Evolutionary conservation across 1,284 basidiomycete genomes (phyloP), one percentile per base, ranked within the genome.

Genomic region (Trichosporon asahii): DNA sequence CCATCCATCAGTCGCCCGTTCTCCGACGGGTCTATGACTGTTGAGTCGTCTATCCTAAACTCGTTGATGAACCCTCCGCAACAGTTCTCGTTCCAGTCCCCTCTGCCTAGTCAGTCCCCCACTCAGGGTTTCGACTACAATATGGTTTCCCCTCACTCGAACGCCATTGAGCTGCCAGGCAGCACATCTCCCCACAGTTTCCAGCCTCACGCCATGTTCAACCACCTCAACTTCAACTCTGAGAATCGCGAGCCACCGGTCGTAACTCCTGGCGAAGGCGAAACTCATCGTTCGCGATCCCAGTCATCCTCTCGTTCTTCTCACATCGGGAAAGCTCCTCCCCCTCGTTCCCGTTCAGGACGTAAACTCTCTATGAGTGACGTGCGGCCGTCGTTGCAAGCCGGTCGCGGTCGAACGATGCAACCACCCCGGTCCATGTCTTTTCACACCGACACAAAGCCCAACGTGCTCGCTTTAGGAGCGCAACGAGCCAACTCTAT

Each of bases 311-410:
- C 75, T 8, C 72, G 76, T 33, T 76, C 76, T 1, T 77, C 76
- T 18, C 68, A 77, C 49, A 66, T 77, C 2, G 78, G 78, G 46
- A 81, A 81, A 60, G 78, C 77, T 0, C 77, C 79, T 1, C 61
- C 74, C 0, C 65, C 73, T 6, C 73, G 74, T 1, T 72, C 76
- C 21, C 73, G 78, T 35, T 70, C 75, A 1, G 71, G 68, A 0
- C 70, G 79, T 31, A 81, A 81, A 64, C 68, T 76, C 12, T 80
- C 79, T 3, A 80, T 80, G 79, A 78, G 73, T 60, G 79, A 80
- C 49, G 74, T 69, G 29, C 70, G 77, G 46, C 79, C 79, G 5
- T 68, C 60, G 27, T 44, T 69, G 14, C 68, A 69, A 23, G 40
- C 70, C 4, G 53, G 55, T 5, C 65, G 72, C 1, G 72, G 73